These are phyloP conservation scores for Forsythia viridissima DNA, from an alignment of 257 asterid species.

Conservation along the genomic window DNA sequence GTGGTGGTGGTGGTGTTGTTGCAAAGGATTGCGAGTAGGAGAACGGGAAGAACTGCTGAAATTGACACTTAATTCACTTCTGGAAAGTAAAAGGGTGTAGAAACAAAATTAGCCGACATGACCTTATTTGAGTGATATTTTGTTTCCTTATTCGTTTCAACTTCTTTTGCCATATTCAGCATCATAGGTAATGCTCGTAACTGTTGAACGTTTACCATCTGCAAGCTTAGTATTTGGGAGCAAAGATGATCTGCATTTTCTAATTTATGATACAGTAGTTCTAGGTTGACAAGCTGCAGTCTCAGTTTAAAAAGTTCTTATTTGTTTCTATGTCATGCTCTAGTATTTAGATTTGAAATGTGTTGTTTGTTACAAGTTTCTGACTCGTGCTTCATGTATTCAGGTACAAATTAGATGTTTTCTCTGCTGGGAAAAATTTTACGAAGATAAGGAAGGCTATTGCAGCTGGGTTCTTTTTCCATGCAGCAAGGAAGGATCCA, in stretches of 20 bases:
- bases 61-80: background rate
- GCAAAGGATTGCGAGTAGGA: background rate
- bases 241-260: background rate
- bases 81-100: background rate
- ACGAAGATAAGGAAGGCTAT: slow-evolving; percentile 86
- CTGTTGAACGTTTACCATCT: background rate
- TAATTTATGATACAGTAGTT: background rate
- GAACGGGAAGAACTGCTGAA: background rate
- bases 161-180: background rate
- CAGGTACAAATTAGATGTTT: slow-evolving; percentile 85
- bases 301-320: background rate
- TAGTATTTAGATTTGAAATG: background rate
- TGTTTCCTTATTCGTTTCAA: no score
- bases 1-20: background rate
- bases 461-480: slow-evolving; percentile 91
- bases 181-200: background rate
- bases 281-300: background rate
- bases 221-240: background rate
- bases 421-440: slow-evolving; percentile 85
- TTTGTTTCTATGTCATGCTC: background rate
- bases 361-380: background rate
- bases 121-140: background rate
- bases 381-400: slow-evolving; percentile 12
- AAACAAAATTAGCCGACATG: background rate
- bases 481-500: slow-evolving; percentile 89